Evolutionary conservation across 768 basidiomycete genomes (phyloP), one percentile per base, ranked within the genome.

Genomic region (Lactarius indigo): DNA sequence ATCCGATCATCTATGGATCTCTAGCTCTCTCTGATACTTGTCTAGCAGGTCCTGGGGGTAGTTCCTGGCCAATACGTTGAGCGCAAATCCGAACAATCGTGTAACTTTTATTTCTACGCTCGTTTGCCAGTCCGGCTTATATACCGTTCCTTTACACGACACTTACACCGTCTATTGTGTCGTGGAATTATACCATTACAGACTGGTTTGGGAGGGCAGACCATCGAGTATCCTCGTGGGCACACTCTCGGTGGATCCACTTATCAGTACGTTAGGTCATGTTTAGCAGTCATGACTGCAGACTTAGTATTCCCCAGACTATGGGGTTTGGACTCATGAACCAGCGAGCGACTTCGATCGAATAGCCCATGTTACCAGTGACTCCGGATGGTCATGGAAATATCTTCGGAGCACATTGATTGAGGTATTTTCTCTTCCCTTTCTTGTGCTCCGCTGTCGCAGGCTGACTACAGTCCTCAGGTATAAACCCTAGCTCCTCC

Each of bases 311-410:
- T 18, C 37, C 54, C 4, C 20, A 70, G 64, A 68, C 39, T 64
- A 31, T 20, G 31, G 54, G 59, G 31, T 63, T 8, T 71, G 63
- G 41, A 69, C 65, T 7, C 65, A 65, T 35, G 72, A 71, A 9
- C 66, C 72, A 3, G 28, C 41, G 23, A 65, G 67, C 30, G 72
- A 72, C 39, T 72, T 50, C 35, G 57, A 72, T 56, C 72, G 72
- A 15, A 70, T 39, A n/a, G 71, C 72, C 4, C 42, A 31, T 6
- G 65, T 68, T 5, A 62, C 68, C 15, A 58, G 64, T 3, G 71
- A 72, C 41, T 9, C 5, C 18, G 65, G 65, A n/a, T 72, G 71
- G 71, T 71, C 72, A 31, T 72, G 72, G 72, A 56, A 71, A 2
- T 41, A 17, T n/a, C 2, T 72, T 18, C 47, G 44, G 37, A 57